These are phyloP conservation scores for Mucor circinelloides DNA, from an alignment of 371 early-diverging fungal species.

Conservation along the genomic window DNA sequence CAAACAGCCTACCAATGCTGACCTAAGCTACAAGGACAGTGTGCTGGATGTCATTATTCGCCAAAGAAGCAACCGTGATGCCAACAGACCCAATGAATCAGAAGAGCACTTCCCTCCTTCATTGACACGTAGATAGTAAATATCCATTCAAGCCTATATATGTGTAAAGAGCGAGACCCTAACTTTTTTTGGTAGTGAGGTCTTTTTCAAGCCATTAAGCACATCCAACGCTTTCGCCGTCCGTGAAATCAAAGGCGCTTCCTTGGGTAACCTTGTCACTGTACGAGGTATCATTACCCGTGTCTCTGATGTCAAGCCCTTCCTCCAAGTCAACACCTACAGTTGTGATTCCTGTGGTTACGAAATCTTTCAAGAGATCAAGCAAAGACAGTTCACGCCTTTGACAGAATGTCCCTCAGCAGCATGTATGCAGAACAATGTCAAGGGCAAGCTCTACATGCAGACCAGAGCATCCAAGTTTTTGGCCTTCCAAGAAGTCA, in stretches of 20 bases:
- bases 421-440: conserved; percentile 83
- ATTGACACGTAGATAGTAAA: conserved; percentile 87
- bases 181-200: conserved; percentile 57
- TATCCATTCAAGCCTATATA: no score
- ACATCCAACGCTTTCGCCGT: conserved; percentile 74
- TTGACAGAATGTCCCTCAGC: conserved; percentile 89
- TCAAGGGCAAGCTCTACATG: conserved; percentile 89
- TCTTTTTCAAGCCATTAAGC: conserved; percentile 82
- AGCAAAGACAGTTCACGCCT: conserved; percentile 80
- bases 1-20: conserved; percentile 69
- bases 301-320: conserved; percentile 96
- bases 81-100: conserved; percentile 44
- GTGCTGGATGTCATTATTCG: conserved; percentile 90
- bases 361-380: conserved; percentile 98
- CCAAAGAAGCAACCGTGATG: conserved; percentile 81
- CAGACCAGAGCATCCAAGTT: conserved; percentile 97
- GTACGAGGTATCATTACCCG: conserved; percentile 97
- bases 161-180: no score
- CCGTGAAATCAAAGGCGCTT: conserved; percentile 82
- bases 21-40: conserved; percentile 73
- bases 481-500: conserved; percentile 93
- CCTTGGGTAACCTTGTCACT: conserved; percentile 89
- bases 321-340: conserved; percentile 91
- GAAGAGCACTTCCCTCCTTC: conserved; percentile 72
- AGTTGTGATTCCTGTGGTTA: conserved; percentile 97